phyloP scores from a whole-genome alignment of 306 rosid genomes.

The Quillaja saponaria region DNA sequence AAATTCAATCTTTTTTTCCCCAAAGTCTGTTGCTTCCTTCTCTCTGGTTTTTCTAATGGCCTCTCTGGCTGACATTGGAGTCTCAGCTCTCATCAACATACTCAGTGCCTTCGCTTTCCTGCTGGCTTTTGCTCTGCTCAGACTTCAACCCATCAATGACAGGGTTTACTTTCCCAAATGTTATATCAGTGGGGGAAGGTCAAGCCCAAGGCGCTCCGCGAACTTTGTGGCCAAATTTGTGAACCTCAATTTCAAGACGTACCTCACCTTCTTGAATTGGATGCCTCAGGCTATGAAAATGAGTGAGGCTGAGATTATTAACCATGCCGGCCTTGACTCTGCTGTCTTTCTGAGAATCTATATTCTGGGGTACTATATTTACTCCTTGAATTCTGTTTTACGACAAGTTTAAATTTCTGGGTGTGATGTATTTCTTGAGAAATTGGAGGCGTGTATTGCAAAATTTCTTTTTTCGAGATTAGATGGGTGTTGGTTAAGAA shows the following conservation, averaged over 20 bases:
- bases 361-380: constrained; percentile 65
- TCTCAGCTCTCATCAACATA: constrained; percentile 80
- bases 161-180: constrained; percentile 91
- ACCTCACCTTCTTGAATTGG: constrained; percentile 83
- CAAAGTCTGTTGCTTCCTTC: neutral
- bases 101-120: constrained; percentile 71
- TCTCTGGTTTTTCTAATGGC: constrained; percentile 60
- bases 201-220: constrained; percentile 61
- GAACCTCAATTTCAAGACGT: constrained; percentile 75
- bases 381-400: neutral
- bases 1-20: neutral
- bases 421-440: neutral
- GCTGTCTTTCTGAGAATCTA: constrained; percentile 94
- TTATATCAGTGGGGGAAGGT: constrained; percentile 72
- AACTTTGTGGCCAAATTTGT: constrained; percentile 82
- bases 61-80: constrained; percentile 79
- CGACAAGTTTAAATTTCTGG: constrained; percentile 20
- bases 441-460: neutral
- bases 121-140: constrained; percentile 82
- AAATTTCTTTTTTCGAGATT: neutral
- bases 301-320: constrained; percentile 74
- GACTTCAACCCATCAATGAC: constrained; percentile 90
- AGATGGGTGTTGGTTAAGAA: no score
- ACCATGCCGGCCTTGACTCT: constrained; percentile 95
- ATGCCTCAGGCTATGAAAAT: constrained; percentile 92